phyloP scores from a whole-genome alignment of 306 rosid species.

The Quercus agrifolia region DNA sequence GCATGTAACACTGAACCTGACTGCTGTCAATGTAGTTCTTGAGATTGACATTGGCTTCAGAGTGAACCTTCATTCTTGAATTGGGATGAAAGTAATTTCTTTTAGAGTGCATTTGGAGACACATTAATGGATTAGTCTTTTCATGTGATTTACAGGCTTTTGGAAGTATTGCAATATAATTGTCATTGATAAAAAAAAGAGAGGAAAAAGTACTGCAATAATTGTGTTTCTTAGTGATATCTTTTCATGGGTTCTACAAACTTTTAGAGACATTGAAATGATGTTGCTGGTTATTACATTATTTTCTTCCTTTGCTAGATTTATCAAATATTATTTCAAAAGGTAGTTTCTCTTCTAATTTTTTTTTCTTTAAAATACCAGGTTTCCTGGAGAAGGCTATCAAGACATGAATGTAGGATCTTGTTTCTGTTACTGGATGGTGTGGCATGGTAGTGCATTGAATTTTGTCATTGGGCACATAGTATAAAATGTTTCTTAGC shows the following conservation, averaged over 20 bases:
- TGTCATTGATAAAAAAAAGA: too few species aligned
- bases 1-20: not conserved
- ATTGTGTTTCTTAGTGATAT: not conserved
- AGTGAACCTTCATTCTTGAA: too few species aligned
- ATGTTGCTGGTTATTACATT: not conserved
- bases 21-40: not conserved
- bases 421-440: constrained; percentile 54
- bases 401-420: constrained; percentile 46
- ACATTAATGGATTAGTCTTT: not conserved
- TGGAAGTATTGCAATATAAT: not conserved
- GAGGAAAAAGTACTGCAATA: not conserved
- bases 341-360: not conserved
- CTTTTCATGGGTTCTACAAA: not conserved
- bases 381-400: constrained; percentile 44
- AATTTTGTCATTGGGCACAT: constrained; percentile 42
- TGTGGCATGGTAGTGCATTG: constrained; percentile 46
- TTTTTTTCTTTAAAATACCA: constrained; percentile 25
- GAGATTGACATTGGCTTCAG: not conserved
- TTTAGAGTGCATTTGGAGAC: not conserved
- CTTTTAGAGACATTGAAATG: not conserved
- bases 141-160: not conserved
- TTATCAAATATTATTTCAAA: not conserved
- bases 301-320: not conserved
- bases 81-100: not conserved
- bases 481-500: constrained; percentile 45